A percentile compares a stretch with the other conserved stretches of the same genome.
phyloP scores from a whole-genome alignment of 192 early-diverging fungal species.

The Rhizoclosmatium globosum region DNA sequence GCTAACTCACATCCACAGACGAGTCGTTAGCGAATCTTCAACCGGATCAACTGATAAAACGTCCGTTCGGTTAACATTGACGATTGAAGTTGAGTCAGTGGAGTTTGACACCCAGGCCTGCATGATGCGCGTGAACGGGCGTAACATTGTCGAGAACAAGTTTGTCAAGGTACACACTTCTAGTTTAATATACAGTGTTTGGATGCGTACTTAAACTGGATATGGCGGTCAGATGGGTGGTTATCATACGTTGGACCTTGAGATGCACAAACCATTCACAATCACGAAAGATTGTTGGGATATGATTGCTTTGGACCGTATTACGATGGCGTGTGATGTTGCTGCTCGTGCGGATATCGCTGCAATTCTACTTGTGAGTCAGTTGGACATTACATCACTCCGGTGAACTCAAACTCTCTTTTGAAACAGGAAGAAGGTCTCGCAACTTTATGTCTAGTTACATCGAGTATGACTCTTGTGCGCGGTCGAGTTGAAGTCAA shows the following conservation, averaged over 20 bases:
- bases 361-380: slow-evolving; percentile 77
- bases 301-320: slow-evolving; percentile 86
- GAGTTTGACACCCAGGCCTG: slow-evolving; percentile 92
- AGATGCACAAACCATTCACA: slow-evolving; percentile 68
- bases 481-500: slow-evolving; percentile 89
- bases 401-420: neutral
- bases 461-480: slow-evolving; percentile 95
- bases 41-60: slow-evolving; percentile 91
- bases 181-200: neutral
- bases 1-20: slow-evolving; percentile 50
- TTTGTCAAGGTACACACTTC: slow-evolving; percentile 77
- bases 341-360: slow-evolving; percentile 90
- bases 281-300: slow-evolving; percentile 94
- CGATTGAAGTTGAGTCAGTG: slow-evolving; percentile 83
- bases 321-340: slow-evolving; percentile 89
- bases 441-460: slow-evolving; percentile 93
- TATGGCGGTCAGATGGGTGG: slow-evolving; percentile 73
- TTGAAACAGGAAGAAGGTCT: slow-evolving; percentile 64
- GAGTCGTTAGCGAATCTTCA: slow-evolving; percentile 84
- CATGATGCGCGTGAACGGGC: slow-evolving; percentile 86
- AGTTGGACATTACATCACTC: slow-evolving; percentile 53
- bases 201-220: neutral
- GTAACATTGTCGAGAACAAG: slow-evolving; percentile 86
- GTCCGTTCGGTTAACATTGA: slow-evolving; percentile 80
- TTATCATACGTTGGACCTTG: slow-evolving; percentile 93